These are phyloP conservation scores for Talaromyces islandicus DNA, from an alignment of 2,329 filamentous ascomycete species.

Conservation along the genomic window DNA sequence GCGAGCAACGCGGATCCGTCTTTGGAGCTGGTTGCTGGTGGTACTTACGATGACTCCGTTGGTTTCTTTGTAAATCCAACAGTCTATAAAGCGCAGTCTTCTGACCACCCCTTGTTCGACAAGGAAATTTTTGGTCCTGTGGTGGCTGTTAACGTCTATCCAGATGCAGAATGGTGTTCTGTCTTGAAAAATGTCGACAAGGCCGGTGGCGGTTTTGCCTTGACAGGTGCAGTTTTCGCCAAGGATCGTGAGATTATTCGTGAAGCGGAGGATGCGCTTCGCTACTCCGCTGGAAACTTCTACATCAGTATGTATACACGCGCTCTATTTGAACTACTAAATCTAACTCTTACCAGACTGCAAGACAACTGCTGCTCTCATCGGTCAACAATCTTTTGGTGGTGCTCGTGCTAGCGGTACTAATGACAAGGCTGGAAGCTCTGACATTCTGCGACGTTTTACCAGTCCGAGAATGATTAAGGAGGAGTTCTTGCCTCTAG, in stretches of 20 bases:
- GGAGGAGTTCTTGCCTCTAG: slow-evolving; percentile 66
- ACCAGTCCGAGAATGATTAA: slow-evolving; percentile 63
- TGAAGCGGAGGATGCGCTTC: slow-evolving; percentile 31
- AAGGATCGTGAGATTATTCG: slow-evolving; percentile 30
- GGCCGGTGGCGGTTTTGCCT: slow-evolving; percentile 25
- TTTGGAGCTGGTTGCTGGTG: slow-evolving; percentile 67
- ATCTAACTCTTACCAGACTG: slow-evolving; percentile 17
- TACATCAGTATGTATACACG: slow-evolving; percentile 29
- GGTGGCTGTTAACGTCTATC: slow-evolving; percentile 69
- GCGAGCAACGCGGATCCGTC: slow-evolving; percentile 67
- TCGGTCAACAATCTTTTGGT: slow-evolving; percentile 68
- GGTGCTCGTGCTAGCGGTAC: slow-evolving; percentile 63
- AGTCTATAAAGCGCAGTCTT: slow-evolving; percentile 69
- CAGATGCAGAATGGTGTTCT: slow-evolving; percentile 59
- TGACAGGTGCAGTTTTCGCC: slow-evolving; percentile 40
- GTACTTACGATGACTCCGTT: slow-evolving; percentile 68
- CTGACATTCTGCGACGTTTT: slow-evolving; percentile 59
- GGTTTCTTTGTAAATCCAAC: slow-evolving; percentile 83
- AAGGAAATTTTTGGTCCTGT: slow-evolving; percentile 81
- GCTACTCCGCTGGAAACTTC: slow-evolving; percentile 36
- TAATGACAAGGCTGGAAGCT: slow-evolving; percentile 67
- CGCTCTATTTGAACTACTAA: background rate
- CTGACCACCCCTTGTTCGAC: slow-evolving; percentile 65
- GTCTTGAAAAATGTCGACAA: slow-evolving; percentile 44
- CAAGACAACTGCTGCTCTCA: slow-evolving; percentile 61